Evolutionary conservation across 345 rosid genomes (phyloP).

Genomic region (Eucalyptus brandiana): DNA sequence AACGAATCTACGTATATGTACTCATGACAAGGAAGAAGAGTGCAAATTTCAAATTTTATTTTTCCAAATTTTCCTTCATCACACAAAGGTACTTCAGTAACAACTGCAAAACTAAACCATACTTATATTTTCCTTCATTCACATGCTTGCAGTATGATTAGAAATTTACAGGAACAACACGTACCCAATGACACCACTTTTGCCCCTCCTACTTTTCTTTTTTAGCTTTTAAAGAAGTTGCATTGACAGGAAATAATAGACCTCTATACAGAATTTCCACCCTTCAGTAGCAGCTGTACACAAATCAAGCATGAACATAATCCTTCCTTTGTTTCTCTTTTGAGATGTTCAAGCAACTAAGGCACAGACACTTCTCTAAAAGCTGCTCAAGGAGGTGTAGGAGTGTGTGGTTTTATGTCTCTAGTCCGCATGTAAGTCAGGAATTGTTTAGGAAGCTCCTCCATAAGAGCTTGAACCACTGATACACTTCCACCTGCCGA

Average conservation of each 20-base stretch:
- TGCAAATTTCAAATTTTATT: background rate
- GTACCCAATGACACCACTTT: background rate
- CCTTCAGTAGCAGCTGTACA: background rate
- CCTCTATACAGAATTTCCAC: background rate
- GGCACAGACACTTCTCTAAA: background rate
- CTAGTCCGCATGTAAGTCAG: constrained; percentile 50
- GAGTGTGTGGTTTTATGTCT: constrained; percentile 34
- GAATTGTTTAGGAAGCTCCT: constrained; percentile 79
- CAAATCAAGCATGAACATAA: background rate
- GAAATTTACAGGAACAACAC: background rate
- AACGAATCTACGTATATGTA: background rate
- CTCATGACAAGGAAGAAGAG: background rate
- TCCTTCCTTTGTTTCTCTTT: background rate
- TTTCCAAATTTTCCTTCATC: background rate
- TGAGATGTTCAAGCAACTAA: background rate
- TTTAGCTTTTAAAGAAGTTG: background rate
- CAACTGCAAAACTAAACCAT: background rate
- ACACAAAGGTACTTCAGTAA: background rate
- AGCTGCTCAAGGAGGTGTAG: background rate
- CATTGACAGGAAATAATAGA: background rate
- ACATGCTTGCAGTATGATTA: background rate
- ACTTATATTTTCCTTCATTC: background rate
- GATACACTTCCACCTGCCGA: constrained; percentile 51
- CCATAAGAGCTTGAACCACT: constrained; percentile 66
- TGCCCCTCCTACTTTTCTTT: background rate